These are phyloP conservation scores for Wallemia ichthyophaga DNA, from an alignment of 1,284 basidiomycete genomes.

Conservation along the genomic window DNA sequence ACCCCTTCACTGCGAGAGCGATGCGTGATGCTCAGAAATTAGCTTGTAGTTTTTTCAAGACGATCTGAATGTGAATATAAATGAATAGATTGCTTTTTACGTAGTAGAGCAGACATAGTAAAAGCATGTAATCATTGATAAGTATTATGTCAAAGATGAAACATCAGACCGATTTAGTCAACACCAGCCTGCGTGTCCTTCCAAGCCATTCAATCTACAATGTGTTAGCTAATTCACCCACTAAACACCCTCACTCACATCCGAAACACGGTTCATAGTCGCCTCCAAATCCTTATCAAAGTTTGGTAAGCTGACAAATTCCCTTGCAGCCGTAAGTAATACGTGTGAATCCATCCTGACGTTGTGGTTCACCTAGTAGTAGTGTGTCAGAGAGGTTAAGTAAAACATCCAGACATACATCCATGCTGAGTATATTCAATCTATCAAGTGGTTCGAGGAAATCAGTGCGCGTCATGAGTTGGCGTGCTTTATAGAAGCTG, in stretches of 20 bases:
- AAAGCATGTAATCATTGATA: no score
- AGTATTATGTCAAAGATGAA: no score
- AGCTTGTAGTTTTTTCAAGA: not conserved
- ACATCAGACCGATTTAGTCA: not conserved
- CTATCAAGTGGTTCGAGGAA: conserved; percentile 30
- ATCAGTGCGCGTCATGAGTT: conserved; percentile 54
- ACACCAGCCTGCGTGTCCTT: not conserved
- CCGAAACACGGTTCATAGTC: conserved; percentile 36
- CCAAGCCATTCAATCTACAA: not conserved
- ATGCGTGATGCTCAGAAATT: not conserved
- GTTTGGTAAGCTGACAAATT: conserved; percentile 34
- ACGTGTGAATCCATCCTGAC: conserved; percentile 48
- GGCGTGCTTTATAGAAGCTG: conserved; percentile 31
- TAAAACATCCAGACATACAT: conserved; percentile 22
- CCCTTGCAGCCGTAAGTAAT: conserved; percentile 32
- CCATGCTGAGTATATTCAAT: conserved; percentile 40
- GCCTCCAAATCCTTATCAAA: conserved; percentile 39
- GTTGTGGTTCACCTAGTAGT: conserved; percentile 28
- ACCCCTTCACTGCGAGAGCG: not conserved
- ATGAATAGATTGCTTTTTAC: no score
- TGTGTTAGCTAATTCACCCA: no score
- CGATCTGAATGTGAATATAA: no score
- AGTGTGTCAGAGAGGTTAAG: not conserved
- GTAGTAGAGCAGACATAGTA: no score
- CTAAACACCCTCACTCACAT: conserved; percentile 10